Percentiles rank a stretch among this genome's conserved stretches.
Evolutionary conservation across 1,284 basidiomycete genomes (phyloP).

Genomic region (Boletellus sp.): DNA sequence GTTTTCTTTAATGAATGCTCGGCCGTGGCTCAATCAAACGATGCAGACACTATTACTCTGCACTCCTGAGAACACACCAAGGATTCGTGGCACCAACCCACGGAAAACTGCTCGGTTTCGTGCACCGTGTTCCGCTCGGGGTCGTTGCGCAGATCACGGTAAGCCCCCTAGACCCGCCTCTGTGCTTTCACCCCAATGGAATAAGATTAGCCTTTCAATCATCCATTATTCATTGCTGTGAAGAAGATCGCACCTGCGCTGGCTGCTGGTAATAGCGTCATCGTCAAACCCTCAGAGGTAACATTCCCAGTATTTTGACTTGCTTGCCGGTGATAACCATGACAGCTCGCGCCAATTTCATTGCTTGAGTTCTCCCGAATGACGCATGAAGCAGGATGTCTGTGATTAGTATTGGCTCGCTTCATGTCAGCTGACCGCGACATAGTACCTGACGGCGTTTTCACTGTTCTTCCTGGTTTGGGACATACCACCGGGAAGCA

Average conservation of each 20-base stretch:
- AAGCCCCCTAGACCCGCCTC: slow-evolving; percentile 7
- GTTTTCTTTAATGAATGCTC: slow-evolving; percentile 1
- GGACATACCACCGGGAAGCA: slow-evolving; percentile 61
- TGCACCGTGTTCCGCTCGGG: slow-evolving; percentile 74
- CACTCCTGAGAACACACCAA: slow-evolving; percentile 65
- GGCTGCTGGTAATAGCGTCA: slow-evolving; percentile 78
- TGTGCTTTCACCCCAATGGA: slow-evolving; percentile 7
- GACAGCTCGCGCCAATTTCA: slow-evolving; percentile 70
- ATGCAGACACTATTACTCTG: slow-evolving; percentile 69
- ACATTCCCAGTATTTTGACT: background rate
- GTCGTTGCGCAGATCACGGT: slow-evolving; percentile 84
- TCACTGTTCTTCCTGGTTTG: slow-evolving; percentile 69
- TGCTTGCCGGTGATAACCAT: slow-evolving; percentile 2
- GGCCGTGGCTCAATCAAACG: slow-evolving; percentile 1
- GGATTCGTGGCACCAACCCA: slow-evolving; percentile 74
- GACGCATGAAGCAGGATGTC: slow-evolving; percentile 62
- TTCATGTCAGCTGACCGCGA: slow-evolving; percentile 2
- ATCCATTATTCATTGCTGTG: slow-evolving; percentile 76
- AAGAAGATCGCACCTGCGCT: slow-evolving; percentile 85
- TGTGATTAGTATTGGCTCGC: slow-evolving; percentile 14
- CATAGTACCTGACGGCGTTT: slow-evolving; percentile 68
- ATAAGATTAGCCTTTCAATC: slow-evolving; percentile 67
- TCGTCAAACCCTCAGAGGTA: slow-evolving; percentile 81
- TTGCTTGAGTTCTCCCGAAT: slow-evolving; percentile 72
- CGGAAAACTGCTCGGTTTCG: slow-evolving; percentile 73